Conservation (phyloP, 2,329 filamentous ascomycete species). For the Cytospora piceicola region DNA sequence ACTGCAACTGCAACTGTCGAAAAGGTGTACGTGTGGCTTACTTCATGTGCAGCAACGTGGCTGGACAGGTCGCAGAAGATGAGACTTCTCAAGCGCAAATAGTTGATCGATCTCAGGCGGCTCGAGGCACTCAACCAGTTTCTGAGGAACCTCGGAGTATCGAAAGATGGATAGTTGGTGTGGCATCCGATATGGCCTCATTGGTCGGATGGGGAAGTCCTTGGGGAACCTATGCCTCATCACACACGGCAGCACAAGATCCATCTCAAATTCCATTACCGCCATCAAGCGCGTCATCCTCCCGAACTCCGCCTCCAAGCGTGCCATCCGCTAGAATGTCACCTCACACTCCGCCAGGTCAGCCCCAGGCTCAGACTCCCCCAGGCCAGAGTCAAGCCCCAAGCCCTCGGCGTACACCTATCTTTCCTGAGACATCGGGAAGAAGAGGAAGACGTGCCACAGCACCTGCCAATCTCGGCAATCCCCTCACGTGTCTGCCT, state of each 20-base stretch:
- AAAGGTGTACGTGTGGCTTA: constrained; percentile 9
- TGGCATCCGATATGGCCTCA: not conserved
- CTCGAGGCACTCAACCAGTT: not conserved
- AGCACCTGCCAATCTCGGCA: not conserved
- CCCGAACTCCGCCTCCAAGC: not conserved
- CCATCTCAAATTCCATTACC: not conserved
- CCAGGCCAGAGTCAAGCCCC: not conserved
- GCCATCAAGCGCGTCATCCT: not conserved
- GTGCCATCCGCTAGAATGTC: not conserved
- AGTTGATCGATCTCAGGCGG: not conserved
- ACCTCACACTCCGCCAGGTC: not conserved
- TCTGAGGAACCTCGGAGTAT: not conserved
- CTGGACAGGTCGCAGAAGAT: not conserved
- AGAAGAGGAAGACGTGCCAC: not conserved
- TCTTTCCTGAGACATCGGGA: not conserved
- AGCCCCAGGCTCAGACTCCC: not conserved
- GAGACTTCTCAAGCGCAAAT: not conserved
- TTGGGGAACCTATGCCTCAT: not conserved
- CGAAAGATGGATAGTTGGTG: not conserved
- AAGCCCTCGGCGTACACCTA: not conserved
- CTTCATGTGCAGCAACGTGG: constrained; percentile 18
- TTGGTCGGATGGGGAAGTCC: not conserved
- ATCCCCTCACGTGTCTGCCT: not conserved
- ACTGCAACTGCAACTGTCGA: not conserved
- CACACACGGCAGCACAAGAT: not conserved